Percentiles rank a stretch among this genome's conserved stretches.
Conservation (phyloP, 495 filamentous ascomycete species). For the Aspergillus panamensis region DNA sequence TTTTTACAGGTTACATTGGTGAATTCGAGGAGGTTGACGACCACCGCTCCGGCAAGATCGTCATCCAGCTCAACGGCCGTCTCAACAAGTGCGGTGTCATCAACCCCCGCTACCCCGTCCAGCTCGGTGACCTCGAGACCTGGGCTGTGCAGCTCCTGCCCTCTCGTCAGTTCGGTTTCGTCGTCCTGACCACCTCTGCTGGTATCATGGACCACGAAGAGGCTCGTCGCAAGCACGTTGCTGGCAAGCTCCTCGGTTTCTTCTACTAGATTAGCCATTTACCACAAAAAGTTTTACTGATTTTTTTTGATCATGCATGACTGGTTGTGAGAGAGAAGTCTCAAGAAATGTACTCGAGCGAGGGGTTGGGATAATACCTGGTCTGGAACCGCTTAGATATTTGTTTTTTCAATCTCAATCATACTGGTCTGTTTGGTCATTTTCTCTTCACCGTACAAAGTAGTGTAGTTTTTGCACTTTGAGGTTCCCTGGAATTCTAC, state of each 20-base stretch:
- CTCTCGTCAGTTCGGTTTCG: slow-evolving; percentile 98
- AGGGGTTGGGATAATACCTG: slow-evolving; percentile 29
- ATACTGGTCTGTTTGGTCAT: slow-evolving; percentile 2
- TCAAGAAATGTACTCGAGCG: slow-evolving; percentile 32
- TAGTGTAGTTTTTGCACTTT: not conserved
- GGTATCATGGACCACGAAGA: slow-evolving; percentile 99
- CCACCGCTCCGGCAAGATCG: slow-evolving; percentile 97
- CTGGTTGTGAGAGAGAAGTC: slow-evolving; percentile 19
- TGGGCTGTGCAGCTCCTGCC: slow-evolving; percentile 98
- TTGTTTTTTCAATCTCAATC: slow-evolving; percentile 7
- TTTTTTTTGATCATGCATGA: slow-evolving; percentile 25
- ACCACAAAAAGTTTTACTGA: slow-evolving; percentile 30
- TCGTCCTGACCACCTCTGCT: slow-evolving; percentile 96
- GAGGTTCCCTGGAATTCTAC: not conserved
- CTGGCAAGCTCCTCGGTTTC: slow-evolving; percentile 95
- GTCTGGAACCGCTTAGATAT: slow-evolving; percentile 19
- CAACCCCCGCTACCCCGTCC: slow-evolving; percentile 97
- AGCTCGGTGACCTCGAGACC: slow-evolving; percentile 94
- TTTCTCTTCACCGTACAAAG: not conserved
- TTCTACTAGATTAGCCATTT: slow-evolving; percentile 67
- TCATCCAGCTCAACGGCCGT: slow-evolving; percentile 89
- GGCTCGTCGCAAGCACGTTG: slow-evolving; percentile 94
- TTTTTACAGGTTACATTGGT: slow-evolving; percentile 87
- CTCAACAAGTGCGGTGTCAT: slow-evolving; percentile 99
- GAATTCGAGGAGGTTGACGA: slow-evolving; percentile 99